Evolutionary conservation across 768 basidiomycete species (phyloP), one percentile per base, ranked within the genome.

Genomic region (Tubosaeta sp.): DNA sequence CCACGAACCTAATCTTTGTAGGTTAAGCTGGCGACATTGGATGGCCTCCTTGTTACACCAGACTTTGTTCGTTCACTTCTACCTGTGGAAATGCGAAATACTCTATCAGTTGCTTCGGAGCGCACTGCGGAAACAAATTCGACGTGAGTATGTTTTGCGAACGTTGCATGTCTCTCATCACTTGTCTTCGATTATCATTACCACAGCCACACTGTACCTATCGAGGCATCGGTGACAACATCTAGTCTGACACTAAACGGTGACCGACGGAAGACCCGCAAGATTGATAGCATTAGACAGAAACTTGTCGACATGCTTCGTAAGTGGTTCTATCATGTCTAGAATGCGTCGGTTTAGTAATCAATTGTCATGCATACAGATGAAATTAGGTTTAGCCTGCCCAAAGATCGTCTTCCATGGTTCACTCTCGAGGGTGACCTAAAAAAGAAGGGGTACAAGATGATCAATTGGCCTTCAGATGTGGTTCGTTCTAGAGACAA

Each of bases 241-340:
- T 31, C 48, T 11, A 46, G 39, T 22, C 19, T 19, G 1, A 21
- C 34, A 13, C 6, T 18, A 0, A 29, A 32, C 12, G 12, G 19
- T 1, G 39, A 50, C 14, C 1, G 13, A 2, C 19, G 34, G 11
- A 47, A 19, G 13, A 21, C 11, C 7, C 41, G 12, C 10, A 56
- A 47, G 52, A 47, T 57, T 0, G 35, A 48, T n/a, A 7, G 32
- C 16, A 44, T 52, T 30, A 43, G 39, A 30, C 27, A 45, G 12
- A 27, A 27, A 27, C 27, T 27, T 1, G 27, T 27, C 27, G 27
- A 44, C 1, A 53, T 56, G 57, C 51, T 57, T 44, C 44, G 55
- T 57, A 9, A 44, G 55, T 50, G 9, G 13, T 41, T 14, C 10
- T 7, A 4, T 35, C 10, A 16, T 10, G 13, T 22, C 19, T 22